These are phyloP conservation scores for Thalassiosira oceanica DNA, from an alignment of 352 stramenopile species.

Conservation along the genomic window DNA sequence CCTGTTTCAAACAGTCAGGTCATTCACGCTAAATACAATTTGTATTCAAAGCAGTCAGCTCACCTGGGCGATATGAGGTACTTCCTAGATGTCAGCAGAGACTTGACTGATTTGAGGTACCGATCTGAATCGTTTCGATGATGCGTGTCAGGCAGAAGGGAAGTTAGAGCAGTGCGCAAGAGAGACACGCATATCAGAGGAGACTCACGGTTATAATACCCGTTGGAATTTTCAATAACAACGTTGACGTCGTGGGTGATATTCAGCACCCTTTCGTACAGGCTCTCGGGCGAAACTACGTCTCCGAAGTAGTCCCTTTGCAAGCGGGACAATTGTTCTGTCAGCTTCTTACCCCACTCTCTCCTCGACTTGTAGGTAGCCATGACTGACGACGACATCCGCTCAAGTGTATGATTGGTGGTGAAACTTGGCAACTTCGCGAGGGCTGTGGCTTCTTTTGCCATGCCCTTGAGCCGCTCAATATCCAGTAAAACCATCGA, in stretches of 20 bases:
- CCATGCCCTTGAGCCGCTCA: conserved; percentile 35
- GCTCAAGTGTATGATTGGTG: conserved; percentile 19
- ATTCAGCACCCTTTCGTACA: conserved; percentile 60
- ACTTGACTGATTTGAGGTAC: conserved; percentile 31
- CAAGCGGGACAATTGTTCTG: conserved; percentile 26
- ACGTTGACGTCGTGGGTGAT: conserved; percentile 51
- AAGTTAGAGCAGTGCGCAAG: too few relatives aligned
- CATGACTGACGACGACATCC: conserved; percentile 35
- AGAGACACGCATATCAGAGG: too few relatives aligned
- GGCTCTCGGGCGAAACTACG: conserved; percentile 20
- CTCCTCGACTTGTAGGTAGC: conserved; percentile 44
- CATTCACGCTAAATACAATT: too few relatives aligned
- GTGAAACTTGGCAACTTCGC: conserved; percentile 36
- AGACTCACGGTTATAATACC: too few relatives aligned
- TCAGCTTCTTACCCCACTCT: conserved; percentile 35
- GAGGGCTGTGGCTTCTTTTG: conserved; percentile 46
- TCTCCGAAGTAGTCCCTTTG: conserved; percentile 38
- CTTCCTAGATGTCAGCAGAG: conserved; percentile 26
- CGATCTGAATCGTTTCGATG: conserved; percentile 26
- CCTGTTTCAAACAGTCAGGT: too few relatives aligned
- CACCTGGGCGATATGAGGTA: conserved; percentile 60
- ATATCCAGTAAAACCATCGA: conserved; percentile 57
- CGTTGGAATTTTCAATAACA: too few relatives aligned
- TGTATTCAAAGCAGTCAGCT: too few relatives aligned
- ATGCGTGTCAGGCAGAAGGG: conserved; percentile 36